Evolutionary conservation across 495 filamentous ascomycete species (phyloP), one percentile per base, ranked within the genome.

Genomic region (Aspergillus carlsbadensis): DNA sequence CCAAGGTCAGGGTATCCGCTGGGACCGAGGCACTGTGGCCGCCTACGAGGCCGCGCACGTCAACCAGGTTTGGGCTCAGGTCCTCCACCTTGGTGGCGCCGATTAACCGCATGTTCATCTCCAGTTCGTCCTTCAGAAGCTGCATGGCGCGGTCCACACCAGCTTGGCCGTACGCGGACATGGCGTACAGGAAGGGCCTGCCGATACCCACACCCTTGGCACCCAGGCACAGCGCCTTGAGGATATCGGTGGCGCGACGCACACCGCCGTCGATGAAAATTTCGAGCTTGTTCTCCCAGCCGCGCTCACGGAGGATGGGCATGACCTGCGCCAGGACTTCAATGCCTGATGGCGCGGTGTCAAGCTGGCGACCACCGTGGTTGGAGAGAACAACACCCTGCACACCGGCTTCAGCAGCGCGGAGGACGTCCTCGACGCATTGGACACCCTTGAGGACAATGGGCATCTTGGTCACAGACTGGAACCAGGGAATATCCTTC

Each of bases 391-490:
- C 94, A 40, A 96, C 92, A 57, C 92, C 94, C 60, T 96, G 87
- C 10, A 96, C 89, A 54, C 91, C 92, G 43, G 67, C 70, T 62
- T 96, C 91, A 61, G 91, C 80, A 43, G 94, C 93, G 49, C 80
- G 84, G 56, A 98, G 73, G 29, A 97, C 94, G 66, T 98, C 94
- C 69, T 98, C 94, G 39, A 96, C 90, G 52, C 93, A 81, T 76
- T 98, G 94, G 26, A 98, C 92, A 54, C 94, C 94, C 78, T 98
- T 98, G 60, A 98, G 86, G 40, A 96, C 78, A 63, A 98, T 96
- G 39, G 94, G 94, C 94, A 98, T 96, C 61, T 86, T 88, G 39
- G 94, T 98, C 67, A 98, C 90, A 52, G 81, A 84, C 55, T 82
- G 77, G 79, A 98, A 98, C 91, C 91, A 98, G 29, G 92, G 89